Conservation (phyloP, 2,329 filamentous ascomycete genomes). For the Penicillium sp. region DNA sequence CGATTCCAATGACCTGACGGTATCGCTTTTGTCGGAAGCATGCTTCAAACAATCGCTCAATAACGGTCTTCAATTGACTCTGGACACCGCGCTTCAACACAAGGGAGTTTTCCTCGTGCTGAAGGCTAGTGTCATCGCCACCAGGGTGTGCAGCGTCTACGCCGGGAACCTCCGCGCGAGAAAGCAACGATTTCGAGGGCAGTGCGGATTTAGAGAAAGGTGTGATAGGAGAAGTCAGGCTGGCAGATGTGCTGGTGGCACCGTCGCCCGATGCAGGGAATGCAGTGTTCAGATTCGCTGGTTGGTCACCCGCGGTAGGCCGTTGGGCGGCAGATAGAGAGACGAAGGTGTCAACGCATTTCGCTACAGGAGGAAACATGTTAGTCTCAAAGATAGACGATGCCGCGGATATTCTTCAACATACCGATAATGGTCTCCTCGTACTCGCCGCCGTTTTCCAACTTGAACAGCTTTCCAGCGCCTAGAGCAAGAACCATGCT, state of each 20-base stretch:
- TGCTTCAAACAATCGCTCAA: slow-evolving; percentile 86
- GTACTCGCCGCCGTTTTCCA: slow-evolving; percentile 88
- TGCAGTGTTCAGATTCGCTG: slow-evolving; percentile 75
- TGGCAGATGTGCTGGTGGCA: slow-evolving; percentile 62
- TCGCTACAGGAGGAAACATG: slow-evolving; percentile 52
- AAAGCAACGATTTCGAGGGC: slow-evolving; percentile 93
- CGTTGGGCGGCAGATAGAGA: slow-evolving; percentile 65
- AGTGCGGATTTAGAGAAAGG: slow-evolving; percentile 93
- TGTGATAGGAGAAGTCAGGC: slow-evolving; percentile 81
- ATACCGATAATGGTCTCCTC: slow-evolving; percentile 94
- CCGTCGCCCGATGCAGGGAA: slow-evolving; percentile 69
- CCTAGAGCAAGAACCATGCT: slow-evolving; percentile 98
- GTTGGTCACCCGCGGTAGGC: slow-evolving; percentile 51
- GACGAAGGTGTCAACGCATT: slow-evolving; percentile 98
- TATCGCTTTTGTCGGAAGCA: slow-evolving; percentile 86
- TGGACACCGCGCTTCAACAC: slow-evolving; percentile 73
- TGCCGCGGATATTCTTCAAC: slow-evolving; percentile 21
- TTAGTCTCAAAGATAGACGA: background rate
- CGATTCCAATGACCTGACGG: slow-evolving; percentile 93
- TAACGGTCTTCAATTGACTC: slow-evolving; percentile 75
- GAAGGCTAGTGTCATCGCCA: slow-evolving; percentile 56
- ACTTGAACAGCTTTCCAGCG: slow-evolving; percentile 90
- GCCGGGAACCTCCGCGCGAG: slow-evolving; percentile 67
- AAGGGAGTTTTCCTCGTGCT: slow-evolving; percentile 59
- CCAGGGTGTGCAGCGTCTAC: slow-evolving; percentile 57